Evolutionary conservation across 179 eudicot species (phyloP), one percentile per base, ranked within the genome.

Genomic region (Sideroxylon spinosum): DNA sequence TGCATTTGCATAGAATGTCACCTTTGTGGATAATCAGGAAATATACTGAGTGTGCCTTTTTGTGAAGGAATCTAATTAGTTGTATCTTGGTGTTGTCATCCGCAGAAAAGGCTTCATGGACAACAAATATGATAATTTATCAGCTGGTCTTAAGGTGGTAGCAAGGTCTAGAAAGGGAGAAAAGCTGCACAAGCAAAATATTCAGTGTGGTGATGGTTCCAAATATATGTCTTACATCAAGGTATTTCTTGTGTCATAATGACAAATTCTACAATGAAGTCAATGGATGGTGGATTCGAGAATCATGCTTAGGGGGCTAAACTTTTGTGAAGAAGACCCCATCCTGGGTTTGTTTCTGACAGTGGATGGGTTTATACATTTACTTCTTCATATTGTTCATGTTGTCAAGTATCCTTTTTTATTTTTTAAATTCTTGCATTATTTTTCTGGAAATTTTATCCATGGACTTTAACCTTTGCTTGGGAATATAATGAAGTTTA

Each of bases 181-280:
- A 71, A 90, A 86, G 76, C 50, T 80, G 57, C 93, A 82, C 63
- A 89, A 84, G 84, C 77, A 74, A 77, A 86, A 86, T 85, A 50
- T 81, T 79, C 88, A 82, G 74, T 78, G 74, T 37, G 83, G 86
- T 76, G 96, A 95, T 88, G 99, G 97, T 79, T 83, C 97, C 83
- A 90, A 84, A 83, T 94, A 95, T 78, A 95, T 94, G 98, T 91
- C 99, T 32, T 95, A 93, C 76, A 89, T 95, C 75, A 95, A 92
- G 99, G 85, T 86, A 60, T 32, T 78, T 78, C 13, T 63, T 64
- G 64, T 48, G 12, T 32, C 53, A 50, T 32, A 69, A n/a, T 26
- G 22, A 26, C 10, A 22, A 17, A 53, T 44, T 57, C 23, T 64
- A 55, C 4, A 14, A 53, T 52, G 7, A 20, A 10, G 29, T 37